Percentiles rank a stretch among this genome's conserved stretches.
phyloP scores from a whole-genome alignment of 441 rosid genomes.

The Croton setiger region DNA sequence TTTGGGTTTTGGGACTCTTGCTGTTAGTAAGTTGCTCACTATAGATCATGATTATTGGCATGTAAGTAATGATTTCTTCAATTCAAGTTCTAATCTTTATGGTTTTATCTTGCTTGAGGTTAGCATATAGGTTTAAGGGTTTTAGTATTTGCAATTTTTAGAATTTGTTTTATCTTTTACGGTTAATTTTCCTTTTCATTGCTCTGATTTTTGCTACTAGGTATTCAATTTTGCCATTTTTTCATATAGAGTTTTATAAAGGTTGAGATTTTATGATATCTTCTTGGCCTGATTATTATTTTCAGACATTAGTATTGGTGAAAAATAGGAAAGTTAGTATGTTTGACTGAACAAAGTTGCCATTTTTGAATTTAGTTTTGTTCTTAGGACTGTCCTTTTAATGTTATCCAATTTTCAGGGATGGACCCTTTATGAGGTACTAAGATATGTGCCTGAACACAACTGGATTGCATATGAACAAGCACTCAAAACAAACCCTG shows the following conservation, averaged over 20 bases:
- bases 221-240: slow-evolving; percentile 9
- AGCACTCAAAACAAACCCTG: slow-evolving; percentile 82
- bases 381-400: slow-evolving; percentile 4
- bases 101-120: slow-evolving; percentile 5
- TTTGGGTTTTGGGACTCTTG: slow-evolving; percentile 75
- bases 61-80: slow-evolving; percentile 43
- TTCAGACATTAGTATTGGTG: neutral
- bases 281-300: slow-evolving; percentile 1
- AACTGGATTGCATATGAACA: slow-evolving; percentile 93
- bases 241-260: slow-evolving; percentile 2
- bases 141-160: neutral
- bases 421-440: slow-evolving; percentile 88
- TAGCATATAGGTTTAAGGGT: slow-evolving; percentile 4
- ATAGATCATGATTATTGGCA: slow-evolving; percentile 98
- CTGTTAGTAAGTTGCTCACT: slow-evolving; percentile 69
- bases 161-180: slow-evolving; percentile 3
- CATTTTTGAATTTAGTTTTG: slow-evolving; percentile 6
- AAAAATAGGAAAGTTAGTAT: neutral
- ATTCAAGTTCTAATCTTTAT: slow-evolving; percentile 2
- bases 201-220: neutral
- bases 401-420: slow-evolving; percentile 46
- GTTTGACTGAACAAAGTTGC: neutral
- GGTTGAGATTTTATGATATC: neutral
- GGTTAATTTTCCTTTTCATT: neutral
- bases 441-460: slow-evolving; percentile 81